Evolutionary conservation across 495 filamentous ascomycete genomes (phyloP), one percentile per base, ranked within the genome.

Genomic region (Podospora comata): DNA sequence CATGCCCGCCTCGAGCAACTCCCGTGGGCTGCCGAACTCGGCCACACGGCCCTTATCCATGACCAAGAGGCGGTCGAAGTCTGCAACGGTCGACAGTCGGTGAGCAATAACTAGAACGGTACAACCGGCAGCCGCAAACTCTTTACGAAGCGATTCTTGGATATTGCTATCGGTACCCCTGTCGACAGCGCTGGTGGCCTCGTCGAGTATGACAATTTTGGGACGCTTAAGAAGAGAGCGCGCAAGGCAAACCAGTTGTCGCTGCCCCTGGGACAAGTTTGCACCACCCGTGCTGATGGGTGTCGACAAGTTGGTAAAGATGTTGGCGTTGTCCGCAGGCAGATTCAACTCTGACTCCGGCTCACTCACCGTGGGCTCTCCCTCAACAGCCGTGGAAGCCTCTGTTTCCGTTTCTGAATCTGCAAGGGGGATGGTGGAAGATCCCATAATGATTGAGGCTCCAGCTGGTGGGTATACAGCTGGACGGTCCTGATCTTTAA

Each of bases 111-210:
- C 88, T 59, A 96, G 88, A 1, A 91, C 92, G 1, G 92, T 95
- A 66, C 90, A 88, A 5, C 85, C 87, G 63, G 85, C 82, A 2
- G 90, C 84, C 74, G 88, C 89, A 60, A 86, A 82, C 62, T 91
- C 87, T 87, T 86, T 63, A 88, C 92, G 16, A 48, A 95, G 82
- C 4, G 87, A 86, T n/a, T 85, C 86, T 76, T 94, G 90, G 34
- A 95, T 85, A 27, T 86, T 84, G 27, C 82, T 80, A 71, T 93
- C 91, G 67, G 89, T 90, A 28, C 83, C 84, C 13, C 85, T 83
- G 74, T 96, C 92, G n/a, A 96, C 81, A 26, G 91, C 89, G 74
- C 87, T 89, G 3, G 92, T 96, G 5, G 91, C 91, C 73, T 97
- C 93, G 74, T 96, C 93, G 63, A 97, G 80, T 19, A 97, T 89